Evolutionary conservation across 768 basidiomycete genomes (phyloP), one percentile per base, ranked within the genome.

Genomic region (Phaffia australis): DNA sequence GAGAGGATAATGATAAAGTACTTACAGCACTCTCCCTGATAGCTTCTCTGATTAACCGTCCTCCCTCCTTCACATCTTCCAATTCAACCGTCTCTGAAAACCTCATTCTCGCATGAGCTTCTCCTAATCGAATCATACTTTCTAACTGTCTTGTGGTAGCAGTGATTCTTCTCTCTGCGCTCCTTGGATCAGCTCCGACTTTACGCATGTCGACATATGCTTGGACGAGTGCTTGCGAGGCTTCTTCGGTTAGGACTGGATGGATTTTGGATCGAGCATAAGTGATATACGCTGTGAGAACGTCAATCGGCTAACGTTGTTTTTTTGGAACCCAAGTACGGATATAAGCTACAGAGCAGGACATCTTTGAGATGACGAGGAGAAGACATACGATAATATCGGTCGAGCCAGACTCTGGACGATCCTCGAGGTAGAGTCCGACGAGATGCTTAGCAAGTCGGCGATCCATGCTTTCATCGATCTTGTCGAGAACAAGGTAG

Each of bases 121-220:
- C 95, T 0, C 88, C 87, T 30, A 99, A 83, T 6, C 93, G 87
- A 73, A 99, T 95, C 84, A 99, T 89, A 71, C 86, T 88, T 77
- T 99, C 95, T 19, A 99, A 83, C 76, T 99, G 94, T 58, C 95
- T 84, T 0, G 95, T 98, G 42, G 95, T 98, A 0, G 95, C 95
- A 0, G 95, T 99, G 76, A 99, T 99, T 16, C 94, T 85, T 74
- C 89, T 89, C 76, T 98, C 94, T 68, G 83, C 83, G 0, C 84
- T 83, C 21, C 90, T 85, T 1, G 90, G 86, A 74, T 98, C 94
- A 63, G 86, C 73, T 25, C 94, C 94, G 72, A 89, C 85, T 73
- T 87, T 87, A 60, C 95, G 87, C 81, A 99, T 88, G 70, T 89
- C 87, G 65, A 95, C 92, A 77, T 99, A 99, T 42, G 87, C 85